These are phyloP conservation scores for Leccinum griseonigrum DNA, from an alignment of 1,284 basidiomycete genomes.

Conservation along the genomic window DNA sequence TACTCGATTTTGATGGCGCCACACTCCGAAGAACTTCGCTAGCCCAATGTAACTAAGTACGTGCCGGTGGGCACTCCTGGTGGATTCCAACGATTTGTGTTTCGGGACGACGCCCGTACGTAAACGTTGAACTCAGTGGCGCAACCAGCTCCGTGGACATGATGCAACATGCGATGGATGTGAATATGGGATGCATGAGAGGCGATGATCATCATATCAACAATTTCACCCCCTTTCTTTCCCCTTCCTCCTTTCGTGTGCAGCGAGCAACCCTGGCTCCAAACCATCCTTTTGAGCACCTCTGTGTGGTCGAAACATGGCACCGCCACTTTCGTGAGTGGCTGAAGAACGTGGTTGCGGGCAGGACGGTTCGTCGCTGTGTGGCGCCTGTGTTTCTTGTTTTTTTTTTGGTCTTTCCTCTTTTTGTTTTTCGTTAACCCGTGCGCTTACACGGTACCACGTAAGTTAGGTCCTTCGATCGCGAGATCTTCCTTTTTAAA, in stretches of 20 bases:
- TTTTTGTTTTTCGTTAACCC: neutral
- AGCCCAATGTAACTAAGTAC: neutral
- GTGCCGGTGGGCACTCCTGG: neutral
- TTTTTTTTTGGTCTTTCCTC: neutral
- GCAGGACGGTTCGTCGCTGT: conserved; percentile 14
- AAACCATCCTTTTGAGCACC: conserved; percentile 5
- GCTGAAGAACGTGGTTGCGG: conserved; percentile 24
- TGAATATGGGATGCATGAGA: neutral
- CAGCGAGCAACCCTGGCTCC: neutral
- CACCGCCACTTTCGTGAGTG: conserved; percentile 18
- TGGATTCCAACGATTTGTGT: conserved; percentile 3
- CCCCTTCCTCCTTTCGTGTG: neutral
- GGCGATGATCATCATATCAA: neutral
- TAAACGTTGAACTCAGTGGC: conserved; percentile 19
- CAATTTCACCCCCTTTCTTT: neutral
- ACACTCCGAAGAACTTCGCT: neutral
- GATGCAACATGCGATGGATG: neutral
- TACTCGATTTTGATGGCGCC: conserved; percentile 7
- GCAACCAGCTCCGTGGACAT: conserved; percentile 17
- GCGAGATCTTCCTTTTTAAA: neutral
- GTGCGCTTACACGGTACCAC: neutral
- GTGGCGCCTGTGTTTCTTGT: conserved; percentile 18
- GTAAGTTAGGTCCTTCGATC: neutral
- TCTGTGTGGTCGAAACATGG: conserved; percentile 11
- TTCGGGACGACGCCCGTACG: conserved; percentile 13